Percentiles rank a stretch among this genome's conserved stretches.
Conservation (phyloP, 208 protist genomes). For the Angomonas deanei region DNA sequence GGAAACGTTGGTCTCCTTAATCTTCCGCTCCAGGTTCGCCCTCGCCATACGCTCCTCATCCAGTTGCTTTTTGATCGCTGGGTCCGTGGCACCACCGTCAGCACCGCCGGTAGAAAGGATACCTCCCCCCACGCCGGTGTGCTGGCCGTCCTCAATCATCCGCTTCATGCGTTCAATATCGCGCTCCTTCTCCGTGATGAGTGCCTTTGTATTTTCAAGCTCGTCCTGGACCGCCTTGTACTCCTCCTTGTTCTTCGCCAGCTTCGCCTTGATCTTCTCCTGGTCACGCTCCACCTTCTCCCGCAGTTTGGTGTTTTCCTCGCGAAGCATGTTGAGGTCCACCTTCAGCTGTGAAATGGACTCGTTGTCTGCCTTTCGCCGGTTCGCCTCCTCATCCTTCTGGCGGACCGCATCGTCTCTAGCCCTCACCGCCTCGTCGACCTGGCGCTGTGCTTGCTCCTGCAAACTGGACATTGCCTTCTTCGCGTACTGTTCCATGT, state of each 20-base stretch:
- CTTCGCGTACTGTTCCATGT: slow-evolving; percentile 82
- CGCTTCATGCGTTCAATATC: slow-evolving; percentile 74
- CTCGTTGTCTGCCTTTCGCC: slow-evolving; percentile 58
- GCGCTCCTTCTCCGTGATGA: slow-evolving; percentile 61
- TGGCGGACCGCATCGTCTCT: slow-evolving; percentile 64
- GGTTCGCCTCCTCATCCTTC: slow-evolving; percentile 62
- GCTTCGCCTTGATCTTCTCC: slow-evolving; percentile 87
- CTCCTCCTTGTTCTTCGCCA: slow-evolving; percentile 77
- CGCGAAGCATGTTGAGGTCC: slow-evolving; percentile 59
- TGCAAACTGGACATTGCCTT: slow-evolving; percentile 51
- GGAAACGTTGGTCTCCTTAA: slow-evolving; percentile 77
- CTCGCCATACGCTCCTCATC: slow-evolving; percentile 46
- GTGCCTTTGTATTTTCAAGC: slow-evolving; percentile 42
- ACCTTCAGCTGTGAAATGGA: slow-evolving; percentile 74
- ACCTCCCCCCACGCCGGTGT: neutral
- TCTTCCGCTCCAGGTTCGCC: slow-evolving; percentile 48
- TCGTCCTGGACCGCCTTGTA: slow-evolving; percentile 69
- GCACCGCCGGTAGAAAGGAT: neutral
- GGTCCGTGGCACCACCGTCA: slow-evolving; percentile 6
- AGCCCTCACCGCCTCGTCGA: slow-evolving; percentile 53
- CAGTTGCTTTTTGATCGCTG: slow-evolving; percentile 39
- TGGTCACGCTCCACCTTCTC: slow-evolving; percentile 89
- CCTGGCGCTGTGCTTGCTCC: slow-evolving; percentile 67
- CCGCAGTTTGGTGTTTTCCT: slow-evolving; percentile 83
- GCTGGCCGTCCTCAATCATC: slow-evolving; percentile 64